Base-by-base conservation (phyloP, 768 basidiomycete genomes). In the Lyophyllum atratum region DNA sequence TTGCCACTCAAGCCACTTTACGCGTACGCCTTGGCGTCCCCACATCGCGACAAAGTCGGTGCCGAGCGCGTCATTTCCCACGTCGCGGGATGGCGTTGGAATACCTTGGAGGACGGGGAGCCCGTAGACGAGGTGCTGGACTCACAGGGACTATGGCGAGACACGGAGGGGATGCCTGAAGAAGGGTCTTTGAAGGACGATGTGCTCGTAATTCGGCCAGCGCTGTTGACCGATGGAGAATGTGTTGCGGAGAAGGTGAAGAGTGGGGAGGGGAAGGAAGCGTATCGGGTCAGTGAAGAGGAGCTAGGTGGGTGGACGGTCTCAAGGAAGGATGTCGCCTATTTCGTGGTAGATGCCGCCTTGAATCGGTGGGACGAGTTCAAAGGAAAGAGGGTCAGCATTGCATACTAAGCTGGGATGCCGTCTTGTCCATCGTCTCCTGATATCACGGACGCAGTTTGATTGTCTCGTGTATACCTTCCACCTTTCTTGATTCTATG, bases 41-140 rank as follows among this genome's bases (percentile, higher is more conserved):
- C 85, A 4, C 86, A 85, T 65, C 73, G 64, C 26, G 88, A 90
- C 69, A 91, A 90, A 69, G 42, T 83, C 44, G 86, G 82, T 7
- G 68, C 72, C 29, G 89, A 92, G 69, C 74, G 80, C 26, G 67
- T 80, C 2, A 48, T 83, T 4, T 70, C 76, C 1, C 75, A 86
- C 56, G 71, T 73, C 56, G 73, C 80, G 0, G 86, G 83, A 1
- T 77, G 77, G 77, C 26, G 66, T 0, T 88, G 86, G 86, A 63
- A 80, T 39, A 5, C 60, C 1, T 56, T 67, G 46, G 63, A 59
- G 0, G 64, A 74, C 12, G 73, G 74, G n/a, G 80, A 83, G 46
- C 74, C 79, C 0, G 66, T 61, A 0, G 55, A 66, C 8, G 75
- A 79, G 0, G 72, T 86, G 19, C 72, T 87, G 37, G 76, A 74